These are phyloP conservation scores for Pseudopyricularia javanii DNA, from an alignment of 2,329 filamentous ascomycete genomes.

Conservation along the genomic window DNA sequence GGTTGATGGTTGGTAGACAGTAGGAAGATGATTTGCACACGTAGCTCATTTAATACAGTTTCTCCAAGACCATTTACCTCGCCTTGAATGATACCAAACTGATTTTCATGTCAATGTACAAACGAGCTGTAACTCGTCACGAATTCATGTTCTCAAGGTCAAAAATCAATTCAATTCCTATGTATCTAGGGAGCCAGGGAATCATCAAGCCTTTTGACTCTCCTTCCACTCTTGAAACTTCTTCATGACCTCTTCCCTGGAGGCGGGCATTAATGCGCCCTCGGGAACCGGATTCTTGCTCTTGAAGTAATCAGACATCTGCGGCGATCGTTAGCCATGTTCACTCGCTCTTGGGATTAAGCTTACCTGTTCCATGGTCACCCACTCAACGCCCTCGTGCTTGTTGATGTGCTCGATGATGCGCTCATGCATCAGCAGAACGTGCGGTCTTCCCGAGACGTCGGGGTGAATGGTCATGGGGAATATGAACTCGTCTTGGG, in stretches of 20 bases:
- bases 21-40: no score
- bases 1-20: no score
- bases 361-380: conserved; percentile 30
- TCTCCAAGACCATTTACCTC: not conserved
- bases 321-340: no score
- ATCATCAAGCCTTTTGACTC: not conserved
- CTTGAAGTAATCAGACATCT: not conserved
- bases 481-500: conserved; percentile 67
- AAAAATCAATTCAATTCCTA: not conserved
- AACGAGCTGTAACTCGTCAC: no score
- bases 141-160: no score
- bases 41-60: no score
- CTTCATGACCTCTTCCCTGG: not conserved
- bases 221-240: not conserved
- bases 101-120: no score
- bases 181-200: not conserved
- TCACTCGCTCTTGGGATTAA: no score
- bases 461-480: conserved; percentile 62
- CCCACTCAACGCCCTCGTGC: conserved; percentile 41
- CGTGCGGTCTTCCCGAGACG: conserved; percentile 49
- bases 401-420: conserved; percentile 58
- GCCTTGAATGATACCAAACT: not conserved
- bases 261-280: not conserved
- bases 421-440: conserved; percentile 31
- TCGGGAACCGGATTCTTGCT: not conserved